These are phyloP conservation scores for Phytophthora syringae DNA, from an alignment of 352 stramenopile species.

Conservation along the genomic window DNA sequence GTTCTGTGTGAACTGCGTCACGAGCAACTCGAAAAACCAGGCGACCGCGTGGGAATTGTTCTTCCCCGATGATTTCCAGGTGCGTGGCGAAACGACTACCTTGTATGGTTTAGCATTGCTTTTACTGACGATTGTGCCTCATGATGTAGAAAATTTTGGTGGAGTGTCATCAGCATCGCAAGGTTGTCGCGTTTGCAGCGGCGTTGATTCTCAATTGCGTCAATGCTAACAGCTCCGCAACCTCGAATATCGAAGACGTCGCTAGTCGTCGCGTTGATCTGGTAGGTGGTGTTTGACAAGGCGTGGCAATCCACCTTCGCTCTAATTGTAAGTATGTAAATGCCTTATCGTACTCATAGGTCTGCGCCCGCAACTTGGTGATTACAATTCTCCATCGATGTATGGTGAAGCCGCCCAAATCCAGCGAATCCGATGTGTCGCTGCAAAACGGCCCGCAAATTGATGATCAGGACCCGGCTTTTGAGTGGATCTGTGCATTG, in stretches of 20 bases:
- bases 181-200: constrained; percentile 71
- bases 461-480: constrained; percentile 65
- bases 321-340: too few relatives aligned
- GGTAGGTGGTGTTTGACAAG: constrained; percentile 30
- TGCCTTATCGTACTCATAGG: constrained; percentile 30
- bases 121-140: not conserved
- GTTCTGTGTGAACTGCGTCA: constrained; percentile 76
- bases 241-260: constrained; percentile 29
- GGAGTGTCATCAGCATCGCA: constrained; percentile 80
- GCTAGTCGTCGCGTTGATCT: constrained; percentile 51
- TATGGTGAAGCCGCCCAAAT: constrained; percentile 44
- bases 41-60: constrained; percentile 59
- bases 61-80: constrained; percentile 77
- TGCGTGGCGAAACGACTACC: constrained; percentile 17
- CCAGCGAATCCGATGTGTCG: not conserved
- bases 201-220: constrained; percentile 78
- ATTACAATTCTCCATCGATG: constrained; percentile 83
- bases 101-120: not conserved
- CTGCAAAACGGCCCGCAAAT: constrained; percentile 15
- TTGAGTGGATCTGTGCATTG: constrained; percentile 80
- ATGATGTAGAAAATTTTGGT: constrained; percentile 80
- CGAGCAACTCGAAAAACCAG: constrained; percentile 55
- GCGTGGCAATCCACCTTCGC: not conserved
- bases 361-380: constrained; percentile 70
- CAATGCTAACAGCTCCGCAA: constrained; percentile 37